These are phyloP conservation scores for Penicillium coffeae DNA, from an alignment of 495 filamentous ascomycete genomes.

Conservation along the genomic window DNA sequence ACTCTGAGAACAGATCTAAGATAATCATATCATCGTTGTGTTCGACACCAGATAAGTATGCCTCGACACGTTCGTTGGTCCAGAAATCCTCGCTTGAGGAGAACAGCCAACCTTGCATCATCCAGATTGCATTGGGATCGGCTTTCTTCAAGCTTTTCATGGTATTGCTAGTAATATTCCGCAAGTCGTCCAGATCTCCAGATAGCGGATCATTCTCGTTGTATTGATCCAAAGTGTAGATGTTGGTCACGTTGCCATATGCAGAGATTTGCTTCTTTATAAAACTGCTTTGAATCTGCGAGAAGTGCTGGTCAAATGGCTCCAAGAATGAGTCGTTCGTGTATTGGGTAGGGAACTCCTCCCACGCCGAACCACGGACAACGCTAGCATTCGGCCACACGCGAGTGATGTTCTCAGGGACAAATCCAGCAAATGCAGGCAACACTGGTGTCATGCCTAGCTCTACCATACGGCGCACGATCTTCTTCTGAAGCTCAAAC, in stretches of 20 bases:
- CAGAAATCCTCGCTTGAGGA: slow-evolving; percentile 42
- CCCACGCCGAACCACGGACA: slow-evolving; percentile 46
- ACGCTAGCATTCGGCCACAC: slow-evolving; percentile 42
- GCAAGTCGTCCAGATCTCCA: slow-evolving; percentile 43
- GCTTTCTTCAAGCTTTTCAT: slow-evolving; percentile 44
- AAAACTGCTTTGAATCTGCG: slow-evolving; percentile 42
- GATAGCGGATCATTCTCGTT: slow-evolving; percentile 51
- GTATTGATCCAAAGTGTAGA: slow-evolving; percentile 54
- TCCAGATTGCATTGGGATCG: slow-evolving; percentile 47
- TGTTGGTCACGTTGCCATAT: slow-evolving; percentile 47
- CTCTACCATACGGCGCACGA: slow-evolving; percentile 47
- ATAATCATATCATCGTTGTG: slow-evolving; percentile 46
- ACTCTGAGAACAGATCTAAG: slow-evolving; percentile 50
- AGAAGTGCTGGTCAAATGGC: slow-evolving; percentile 44
- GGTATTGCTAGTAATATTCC: slow-evolving; percentile 45
- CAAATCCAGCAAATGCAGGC: slow-evolving; percentile 48
- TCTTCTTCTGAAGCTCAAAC: slow-evolving; percentile 46
- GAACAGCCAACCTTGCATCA: slow-evolving; percentile 57
- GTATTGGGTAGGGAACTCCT: slow-evolving; percentile 36
- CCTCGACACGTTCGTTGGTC: slow-evolving; percentile 46
- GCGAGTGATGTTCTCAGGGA: slow-evolving; percentile 36
- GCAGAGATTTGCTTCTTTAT: slow-evolving; percentile 44
- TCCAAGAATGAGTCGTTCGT: slow-evolving; percentile 51
- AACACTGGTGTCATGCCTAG: slow-evolving; percentile 53
- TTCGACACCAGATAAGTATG: slow-evolving; percentile 47